These are phyloP conservation scores for Lactarius akahatsu DNA, from an alignment of 768 basidiomycete species.

Conservation along the genomic window DNA sequence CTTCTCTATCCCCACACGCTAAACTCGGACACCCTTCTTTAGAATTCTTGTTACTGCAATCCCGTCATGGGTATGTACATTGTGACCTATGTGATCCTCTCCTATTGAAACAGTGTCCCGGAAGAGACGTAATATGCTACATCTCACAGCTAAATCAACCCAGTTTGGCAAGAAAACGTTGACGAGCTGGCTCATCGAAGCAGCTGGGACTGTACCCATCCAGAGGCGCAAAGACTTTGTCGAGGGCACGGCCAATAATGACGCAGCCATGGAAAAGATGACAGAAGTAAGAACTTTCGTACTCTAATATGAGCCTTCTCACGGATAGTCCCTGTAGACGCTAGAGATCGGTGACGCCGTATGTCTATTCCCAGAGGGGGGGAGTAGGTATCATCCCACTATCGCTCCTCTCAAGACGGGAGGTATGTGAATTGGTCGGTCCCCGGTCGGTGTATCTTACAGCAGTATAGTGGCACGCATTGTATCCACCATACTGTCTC, in stretches of 20 bases:
- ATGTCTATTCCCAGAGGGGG: constrained; percentile 84
- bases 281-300: constrained; percentile 49
- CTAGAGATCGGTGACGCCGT: constrained; percentile 75
- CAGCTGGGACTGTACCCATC: constrained; percentile 83
- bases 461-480: constrained; percentile 64
- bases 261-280: constrained; percentile 63
- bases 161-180: constrained; percentile 83
- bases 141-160: constrained; percentile 85
- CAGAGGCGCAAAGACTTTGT: constrained; percentile 69
- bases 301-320: constrained; percentile 13
- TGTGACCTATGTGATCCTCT: constrained; percentile 13
- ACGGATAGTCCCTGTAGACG: constrained; percentile 46
- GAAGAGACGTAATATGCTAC: constrained; percentile 74
- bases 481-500: constrained; percentile 72
- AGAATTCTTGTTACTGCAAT: constrained; percentile 76
- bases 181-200: constrained; percentile 88
- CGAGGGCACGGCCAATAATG: constrained; percentile 61
- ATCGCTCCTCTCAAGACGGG: constrained; percentile 88
- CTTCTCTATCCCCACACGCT: neutral
- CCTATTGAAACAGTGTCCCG: constrained; percentile 1
- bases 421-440: constrained; percentile 43
- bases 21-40: constrained; percentile 5
- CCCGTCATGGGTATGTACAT: constrained; percentile 54
- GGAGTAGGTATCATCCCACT: constrained; percentile 82
- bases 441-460: constrained; percentile 2